Percentiles rank a stretch among this genome's conserved stretches.
These are phyloP conservation scores for Pyrus hybrid DNA, from an alignment of 331 rosid species.

Conservation along the genomic window DNA sequence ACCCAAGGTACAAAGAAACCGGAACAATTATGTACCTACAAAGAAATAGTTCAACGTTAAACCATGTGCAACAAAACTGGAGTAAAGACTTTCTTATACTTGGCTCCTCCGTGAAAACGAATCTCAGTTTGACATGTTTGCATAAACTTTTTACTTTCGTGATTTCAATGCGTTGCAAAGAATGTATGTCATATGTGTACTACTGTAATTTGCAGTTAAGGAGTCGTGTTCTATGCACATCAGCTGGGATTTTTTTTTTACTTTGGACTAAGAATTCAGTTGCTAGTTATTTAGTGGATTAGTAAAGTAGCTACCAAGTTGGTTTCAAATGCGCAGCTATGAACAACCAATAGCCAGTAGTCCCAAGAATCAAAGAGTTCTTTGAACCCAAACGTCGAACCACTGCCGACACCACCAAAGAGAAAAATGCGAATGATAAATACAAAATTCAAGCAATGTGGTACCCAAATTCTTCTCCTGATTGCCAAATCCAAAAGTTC, in stretches of 20 bases:
- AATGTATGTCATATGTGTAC: no score
- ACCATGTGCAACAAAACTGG: neutral
- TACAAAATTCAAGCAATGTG: slow-evolving; percentile 76
- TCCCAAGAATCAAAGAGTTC: slow-evolving; percentile 73
- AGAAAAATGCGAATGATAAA: slow-evolving; percentile 68
- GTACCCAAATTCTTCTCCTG: slow-evolving; percentile 86
- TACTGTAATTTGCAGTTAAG: no score
- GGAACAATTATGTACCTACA: slow-evolving; percentile 86
- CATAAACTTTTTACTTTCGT: no score
- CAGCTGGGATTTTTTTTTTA: no score
- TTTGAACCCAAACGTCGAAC: slow-evolving; percentile 76
- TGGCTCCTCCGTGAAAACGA: no score
- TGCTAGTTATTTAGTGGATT: no score
- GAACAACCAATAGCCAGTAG: slow-evolving; percentile 73
- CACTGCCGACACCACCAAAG: slow-evolving; percentile 65
- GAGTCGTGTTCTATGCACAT: no score
- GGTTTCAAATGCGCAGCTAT: slow-evolving; percentile 85
- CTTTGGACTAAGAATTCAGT: no score
- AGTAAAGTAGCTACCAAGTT: slow-evolving; percentile 38
- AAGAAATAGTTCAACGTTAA: slow-evolving; percentile 8
- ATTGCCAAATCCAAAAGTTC: slow-evolving; percentile 4
- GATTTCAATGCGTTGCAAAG: no score
- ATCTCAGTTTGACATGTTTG: no score
- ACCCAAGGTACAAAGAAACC: slow-evolving; percentile 83
- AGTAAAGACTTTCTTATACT: no score